phyloP scores from a whole-genome alignment of 441 rosid genomes.

The Erodium texanum region DNA sequence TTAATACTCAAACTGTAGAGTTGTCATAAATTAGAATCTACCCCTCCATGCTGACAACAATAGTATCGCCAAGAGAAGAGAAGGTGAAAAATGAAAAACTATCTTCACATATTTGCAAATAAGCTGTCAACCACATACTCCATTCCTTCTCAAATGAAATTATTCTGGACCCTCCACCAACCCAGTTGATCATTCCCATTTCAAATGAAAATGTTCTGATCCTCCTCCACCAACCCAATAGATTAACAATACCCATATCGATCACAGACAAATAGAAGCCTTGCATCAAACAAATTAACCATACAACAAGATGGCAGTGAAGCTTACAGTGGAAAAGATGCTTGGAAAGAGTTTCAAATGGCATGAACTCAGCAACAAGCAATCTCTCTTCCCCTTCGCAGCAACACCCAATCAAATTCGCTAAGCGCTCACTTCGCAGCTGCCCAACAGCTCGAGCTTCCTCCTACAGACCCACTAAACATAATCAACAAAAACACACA shows the following conservation, averaged over 20 bases:
- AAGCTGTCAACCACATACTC: too few species aligned
- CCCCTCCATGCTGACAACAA: not conserved
- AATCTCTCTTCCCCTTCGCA: slow-evolving; percentile 88
- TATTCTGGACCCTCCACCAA: too few species aligned
- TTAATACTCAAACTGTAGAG: not conserved
- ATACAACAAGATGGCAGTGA: not conserved
- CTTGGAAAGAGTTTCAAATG: slow-evolving; percentile 83
- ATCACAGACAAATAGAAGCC: not conserved
- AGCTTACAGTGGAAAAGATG: slow-evolving; percentile 81
- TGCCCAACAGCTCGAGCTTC: slow-evolving; percentile 85
- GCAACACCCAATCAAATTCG: slow-evolving; percentile 82
- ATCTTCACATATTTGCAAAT: too few species aligned
- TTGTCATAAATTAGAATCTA: not conserved
- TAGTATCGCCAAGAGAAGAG: too few species aligned
- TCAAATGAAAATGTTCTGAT: not conserved
- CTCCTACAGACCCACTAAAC: slow-evolving; percentile 34
- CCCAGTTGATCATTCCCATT: too few species aligned
- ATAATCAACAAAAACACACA: slow-evolving; percentile 17
- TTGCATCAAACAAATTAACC: not conserved
- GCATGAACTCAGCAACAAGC: slow-evolving; percentile 93
- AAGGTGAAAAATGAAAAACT: too few species aligned
- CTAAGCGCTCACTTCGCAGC: slow-evolving; percentile 69
- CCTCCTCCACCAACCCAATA: not conserved
- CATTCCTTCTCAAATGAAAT: too few species aligned
- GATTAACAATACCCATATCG: not conserved